Conservation (phyloP, 805 yeast genomes). For the Schwanniomyces sp. region DNA sequence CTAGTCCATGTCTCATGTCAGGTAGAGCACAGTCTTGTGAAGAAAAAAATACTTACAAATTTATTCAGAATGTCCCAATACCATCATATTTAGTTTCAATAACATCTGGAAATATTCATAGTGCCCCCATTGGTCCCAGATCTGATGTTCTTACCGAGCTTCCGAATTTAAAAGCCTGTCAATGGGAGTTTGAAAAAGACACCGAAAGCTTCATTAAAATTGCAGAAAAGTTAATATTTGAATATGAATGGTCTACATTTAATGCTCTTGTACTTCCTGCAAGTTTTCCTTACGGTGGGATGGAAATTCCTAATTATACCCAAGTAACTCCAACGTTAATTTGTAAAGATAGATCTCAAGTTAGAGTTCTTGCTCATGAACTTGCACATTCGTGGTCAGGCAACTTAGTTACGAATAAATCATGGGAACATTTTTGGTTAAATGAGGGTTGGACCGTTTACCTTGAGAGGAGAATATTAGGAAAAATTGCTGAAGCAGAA, state of each 20-base stretch:
- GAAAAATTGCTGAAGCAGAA: constrained; percentile 24
- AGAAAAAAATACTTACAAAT: constrained; percentile 16
- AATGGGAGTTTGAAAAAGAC: constrained; percentile 37
- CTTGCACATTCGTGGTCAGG: constrained; percentile 42
- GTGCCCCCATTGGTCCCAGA: constrained; percentile 33
- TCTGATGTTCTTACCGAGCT: constrained; percentile 29
- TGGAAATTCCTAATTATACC: constrained; percentile 37
- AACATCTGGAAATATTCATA: constrained; percentile 31
- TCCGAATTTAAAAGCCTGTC: constrained; percentile 23
- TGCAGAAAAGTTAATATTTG: constrained; percentile 32
- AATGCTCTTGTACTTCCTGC: constrained; percentile 34
- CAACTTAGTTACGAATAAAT: constrained; percentile 33
- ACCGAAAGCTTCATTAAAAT: constrained; percentile 34
- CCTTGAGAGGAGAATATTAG: constrained; percentile 33
- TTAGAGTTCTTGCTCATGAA: constrained; percentile 36
- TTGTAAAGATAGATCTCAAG: constrained; percentile 33
- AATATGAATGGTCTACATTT: constrained; percentile 33
- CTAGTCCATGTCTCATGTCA: constrained; percentile 26
- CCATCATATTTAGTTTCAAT: constrained; percentile 35
- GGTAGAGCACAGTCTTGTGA: constrained; percentile 21
- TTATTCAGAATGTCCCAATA: constrained; percentile 35
- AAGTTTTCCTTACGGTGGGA: constrained; percentile 39
- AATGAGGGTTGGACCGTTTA: constrained; percentile 41
- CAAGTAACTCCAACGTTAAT: constrained; percentile 35
- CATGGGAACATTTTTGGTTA: constrained; percentile 40